phyloP scores from a whole-genome alignment of 495 filamentous ascomycete genomes.

The Bryoglossum gracile region DNA sequence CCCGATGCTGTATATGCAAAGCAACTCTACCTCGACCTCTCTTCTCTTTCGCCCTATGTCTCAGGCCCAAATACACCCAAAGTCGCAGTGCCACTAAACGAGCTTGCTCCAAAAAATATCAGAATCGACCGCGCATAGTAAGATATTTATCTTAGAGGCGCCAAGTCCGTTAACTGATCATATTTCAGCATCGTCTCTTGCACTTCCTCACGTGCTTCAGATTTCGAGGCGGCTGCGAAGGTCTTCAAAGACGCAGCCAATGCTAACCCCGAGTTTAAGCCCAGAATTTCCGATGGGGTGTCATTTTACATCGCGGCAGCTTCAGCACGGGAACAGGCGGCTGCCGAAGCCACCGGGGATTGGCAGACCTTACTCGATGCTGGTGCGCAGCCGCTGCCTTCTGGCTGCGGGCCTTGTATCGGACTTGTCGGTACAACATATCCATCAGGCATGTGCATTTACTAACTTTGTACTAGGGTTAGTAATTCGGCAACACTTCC shows the following conservation, averaged over 20 bases:
- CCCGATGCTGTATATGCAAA: conserved; percentile 78
- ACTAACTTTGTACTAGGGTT: too few relatives aligned
- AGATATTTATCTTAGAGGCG: too few relatives aligned
- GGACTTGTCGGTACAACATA: too few relatives aligned
- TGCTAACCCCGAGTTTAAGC: conserved; percentile 43
- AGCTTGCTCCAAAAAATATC: conserved; percentile 66
- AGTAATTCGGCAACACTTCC: too few relatives aligned
- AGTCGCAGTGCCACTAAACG: conserved; percentile 66
- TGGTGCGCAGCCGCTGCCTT: conserved; percentile 65
- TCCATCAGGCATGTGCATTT: too few relatives aligned
- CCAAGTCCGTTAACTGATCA: too few relatives aligned
- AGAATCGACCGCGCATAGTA: conserved; percentile 80
- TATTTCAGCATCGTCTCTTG: conserved; percentile 85
- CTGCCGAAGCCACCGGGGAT: conserved; percentile 74
- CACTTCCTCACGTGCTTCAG: conserved; percentile 79
- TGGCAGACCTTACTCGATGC: conserved; percentile 82
- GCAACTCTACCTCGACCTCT: conserved; percentile 66
- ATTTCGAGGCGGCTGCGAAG: conserved; percentile 72
- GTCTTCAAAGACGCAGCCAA: conserved; percentile 77
- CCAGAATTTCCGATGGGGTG: conserved; percentile 73
- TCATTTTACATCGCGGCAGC: conserved; percentile 91
- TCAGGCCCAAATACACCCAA: conserved; percentile 92
- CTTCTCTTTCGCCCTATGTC: conserved; percentile 78
- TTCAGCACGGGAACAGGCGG: conserved; percentile 68
- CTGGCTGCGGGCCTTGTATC: conserved; percentile 87